Percentiles rank a stretch among this genome's conserved stretches.
phyloP scores from a whole-genome alignment of 2,329 filamentous ascomycete species.

The Pyrenochaeta sp. region DNA sequence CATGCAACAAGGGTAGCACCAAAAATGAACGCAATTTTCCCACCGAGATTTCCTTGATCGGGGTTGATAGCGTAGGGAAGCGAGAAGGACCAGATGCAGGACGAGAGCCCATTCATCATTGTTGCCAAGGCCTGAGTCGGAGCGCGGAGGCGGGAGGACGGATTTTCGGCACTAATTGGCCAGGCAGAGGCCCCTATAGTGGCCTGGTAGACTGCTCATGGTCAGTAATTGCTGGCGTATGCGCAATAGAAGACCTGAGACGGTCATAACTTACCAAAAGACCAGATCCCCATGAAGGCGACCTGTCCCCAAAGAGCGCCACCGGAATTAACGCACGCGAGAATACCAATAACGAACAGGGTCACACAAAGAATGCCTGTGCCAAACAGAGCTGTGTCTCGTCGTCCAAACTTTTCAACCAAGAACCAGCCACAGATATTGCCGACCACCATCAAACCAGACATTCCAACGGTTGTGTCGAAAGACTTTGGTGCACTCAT shows the following conservation, averaged over 20 bases:
- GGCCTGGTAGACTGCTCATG: constrained; percentile 10
- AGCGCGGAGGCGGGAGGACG: constrained; percentile 52
- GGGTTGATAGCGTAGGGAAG: constrained; percentile 74
- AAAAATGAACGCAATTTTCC: constrained; percentile 63
- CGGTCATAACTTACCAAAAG: constrained; percentile 7
- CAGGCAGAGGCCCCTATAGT: constrained; percentile 47
- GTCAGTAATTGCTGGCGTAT: background rate
- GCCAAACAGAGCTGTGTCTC: constrained; percentile 39
- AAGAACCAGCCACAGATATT: constrained; percentile 44
- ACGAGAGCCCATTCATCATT: constrained; percentile 18
- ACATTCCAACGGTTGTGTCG: constrained; percentile 34
- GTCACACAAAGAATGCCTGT: constrained; percentile 2
- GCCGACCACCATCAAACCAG: constrained; percentile 37
- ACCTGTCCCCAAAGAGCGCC: constrained; percentile 8
- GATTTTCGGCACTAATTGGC: constrained; percentile 54
- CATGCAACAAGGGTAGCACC: constrained; percentile 60
- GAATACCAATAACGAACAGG: constrained; percentile 17
- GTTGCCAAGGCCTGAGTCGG: constrained; percentile 16
- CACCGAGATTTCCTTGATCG: constrained; percentile 69
- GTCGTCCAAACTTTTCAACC: constrained; percentile 40
- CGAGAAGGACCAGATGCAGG: constrained; percentile 21
- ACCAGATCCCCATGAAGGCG: constrained; percentile 14
- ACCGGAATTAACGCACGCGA: constrained; percentile 51
- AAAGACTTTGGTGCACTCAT: constrained; percentile 27
- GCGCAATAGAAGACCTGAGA: background rate